Base-by-base conservation (phyloP, 140 eudicot species). In the Stevia rebaudiana region DNA sequence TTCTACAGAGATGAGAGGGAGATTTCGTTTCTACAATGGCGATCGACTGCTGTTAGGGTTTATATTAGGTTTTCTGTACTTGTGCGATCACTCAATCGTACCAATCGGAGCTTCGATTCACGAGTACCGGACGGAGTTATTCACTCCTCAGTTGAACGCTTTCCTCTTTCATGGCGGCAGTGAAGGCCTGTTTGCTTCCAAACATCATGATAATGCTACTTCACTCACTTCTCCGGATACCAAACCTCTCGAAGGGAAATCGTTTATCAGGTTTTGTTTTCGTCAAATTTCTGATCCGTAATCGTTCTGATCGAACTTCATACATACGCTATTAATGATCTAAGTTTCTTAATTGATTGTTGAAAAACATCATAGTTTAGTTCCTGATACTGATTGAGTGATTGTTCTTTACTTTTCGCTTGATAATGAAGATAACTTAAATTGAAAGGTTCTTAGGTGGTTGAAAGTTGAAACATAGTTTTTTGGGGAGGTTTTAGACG, bases 121-220 rank as follows among this genome's bases (percentile, higher is more conserved):
- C 65, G 81, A 79, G 19, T 85, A 85, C 53, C 65, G 55, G 0
- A 74, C 68, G 37, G 74, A 85, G n/a, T n/a, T 16, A 2, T 85
- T 85, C 71, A 64, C 70, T 52, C 84, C 82, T 18, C 83, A 82
- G 71, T 24, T 74, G 11, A 74, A 85, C 61, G 81, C 94, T 4
- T 85, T 82, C 76, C 70, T 85, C 49, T 85, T 82, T 68, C 88
- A 79, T 70, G 94, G 94, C 41, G 94, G 94, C 6, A 85, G 82
- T 42, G 94, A 85, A 46, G 94, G 94, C 10, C 74, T 85, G 33
- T 85, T 79, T 73, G 81, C 88, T 47, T 81, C 94, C 47, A 81
- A 84, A 17, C 75, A 43, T 21, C 60, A 35, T 0, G 67, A 67
- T 19, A 72, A 67, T 22, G n/a, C 35, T 0, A 52, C 80, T 12